Conservation (phyloP, 2,329 filamentous ascomycete genomes). For the Pseudogymnoascus sp. region DNA sequence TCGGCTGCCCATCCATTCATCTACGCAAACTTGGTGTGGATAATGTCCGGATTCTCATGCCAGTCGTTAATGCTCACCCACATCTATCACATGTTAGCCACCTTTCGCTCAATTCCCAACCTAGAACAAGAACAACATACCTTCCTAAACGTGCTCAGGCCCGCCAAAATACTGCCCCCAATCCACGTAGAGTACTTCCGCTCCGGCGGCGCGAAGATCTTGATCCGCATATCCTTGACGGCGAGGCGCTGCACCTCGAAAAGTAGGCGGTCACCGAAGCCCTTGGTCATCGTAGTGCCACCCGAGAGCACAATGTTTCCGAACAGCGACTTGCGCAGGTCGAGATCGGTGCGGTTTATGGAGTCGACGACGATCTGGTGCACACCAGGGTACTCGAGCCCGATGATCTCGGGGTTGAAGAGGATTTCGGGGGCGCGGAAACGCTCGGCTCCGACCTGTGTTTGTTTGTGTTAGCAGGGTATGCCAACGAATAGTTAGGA, state of each 20-base stretch:
- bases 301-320: slow-evolving; percentile 96
- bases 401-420: slow-evolving; percentile 95
- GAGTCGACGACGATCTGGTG: slow-evolving; percentile 97
- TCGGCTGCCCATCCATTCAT: not conserved
- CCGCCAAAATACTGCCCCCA: slow-evolving; percentile 91
- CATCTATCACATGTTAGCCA: slow-evolving; percentile 57
- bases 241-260: slow-evolving; percentile 88
- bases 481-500: not conserved
- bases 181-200: slow-evolving; percentile 99
- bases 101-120: slow-evolving; percentile 14
- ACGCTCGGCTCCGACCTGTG: slow-evolving; percentile 78
- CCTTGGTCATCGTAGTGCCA: slow-evolving; percentile 91
- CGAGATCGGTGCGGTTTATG: slow-evolving; percentile 90
- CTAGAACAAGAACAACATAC: slow-evolving; percentile 40
- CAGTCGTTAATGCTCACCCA: slow-evolving; percentile 99
- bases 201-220: slow-evolving; percentile 96
- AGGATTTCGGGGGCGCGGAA: slow-evolving; percentile 96
- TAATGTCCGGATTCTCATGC: slow-evolving; percentile 99
- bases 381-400: slow-evolving; percentile 90
- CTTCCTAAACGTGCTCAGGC: slow-evolving; percentile 97
- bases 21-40: slow-evolving; percentile 92
- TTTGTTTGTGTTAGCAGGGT: not conserved
- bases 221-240: slow-evolving; percentile 98
- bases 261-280: slow-evolving; percentile 87
- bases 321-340: slow-evolving; percentile 87